These are phyloP conservation scores for Lithospermum erythrorhizon DNA, from an alignment of 257 asterid genomes.

Conservation along the genomic window DNA sequence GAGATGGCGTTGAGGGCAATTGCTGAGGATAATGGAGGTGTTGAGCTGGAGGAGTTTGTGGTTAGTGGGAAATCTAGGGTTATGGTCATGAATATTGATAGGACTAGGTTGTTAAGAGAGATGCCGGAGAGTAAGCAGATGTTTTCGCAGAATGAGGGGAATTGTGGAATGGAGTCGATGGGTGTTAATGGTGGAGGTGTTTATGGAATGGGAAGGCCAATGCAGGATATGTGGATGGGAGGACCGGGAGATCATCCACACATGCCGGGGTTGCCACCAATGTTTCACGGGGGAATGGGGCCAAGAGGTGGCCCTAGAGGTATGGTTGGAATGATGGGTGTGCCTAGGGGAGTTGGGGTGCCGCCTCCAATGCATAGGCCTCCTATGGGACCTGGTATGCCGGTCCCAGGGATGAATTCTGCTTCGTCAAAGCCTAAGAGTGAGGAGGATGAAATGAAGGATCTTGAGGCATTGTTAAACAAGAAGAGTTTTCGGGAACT, in stretches of 20 bases:
- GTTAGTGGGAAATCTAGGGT: slow-evolving; percentile 77
- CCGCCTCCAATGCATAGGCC: slow-evolving; percentile 85
- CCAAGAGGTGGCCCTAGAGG: slow-evolving; percentile 67
- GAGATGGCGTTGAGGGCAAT: slow-evolving; percentile 87
- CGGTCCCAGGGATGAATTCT: slow-evolving; percentile 30
- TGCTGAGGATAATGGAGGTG: slow-evolving; percentile 83
- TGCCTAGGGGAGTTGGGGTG: slow-evolving; percentile 84
- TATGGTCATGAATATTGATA: slow-evolving; percentile 74
- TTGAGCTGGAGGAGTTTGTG: slow-evolving; percentile 74
- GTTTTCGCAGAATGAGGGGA: slow-evolving; percentile 31
- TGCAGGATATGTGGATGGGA: slow-evolving; percentile 63
- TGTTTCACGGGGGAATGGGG: slow-evolving; percentile 48
- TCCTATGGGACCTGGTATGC: slow-evolving; percentile 34
- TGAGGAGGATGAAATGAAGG: slow-evolving; percentile 93
- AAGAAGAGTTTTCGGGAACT: slow-evolving; percentile 76
- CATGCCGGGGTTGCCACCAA: slow-evolving; percentile 19
- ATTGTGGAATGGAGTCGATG: slow-evolving; percentile 16
- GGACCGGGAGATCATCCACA: slow-evolving; percentile 15
- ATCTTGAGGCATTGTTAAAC: slow-evolving; percentile 77
- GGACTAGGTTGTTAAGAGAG: slow-evolving; percentile 71
- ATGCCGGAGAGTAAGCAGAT: slow-evolving; percentile 64
- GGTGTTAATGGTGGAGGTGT: slow-evolving; percentile 26
- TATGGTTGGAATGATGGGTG: slow-evolving; percentile 65
- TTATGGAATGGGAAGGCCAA: slow-evolving; percentile 38
- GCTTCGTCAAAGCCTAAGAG: slow-evolving; percentile 63